These are phyloP conservation scores for Leptomonas pyrrhocoris DNA, from an alignment of 208 protist genomes.

Conservation along the genomic window DNA sequence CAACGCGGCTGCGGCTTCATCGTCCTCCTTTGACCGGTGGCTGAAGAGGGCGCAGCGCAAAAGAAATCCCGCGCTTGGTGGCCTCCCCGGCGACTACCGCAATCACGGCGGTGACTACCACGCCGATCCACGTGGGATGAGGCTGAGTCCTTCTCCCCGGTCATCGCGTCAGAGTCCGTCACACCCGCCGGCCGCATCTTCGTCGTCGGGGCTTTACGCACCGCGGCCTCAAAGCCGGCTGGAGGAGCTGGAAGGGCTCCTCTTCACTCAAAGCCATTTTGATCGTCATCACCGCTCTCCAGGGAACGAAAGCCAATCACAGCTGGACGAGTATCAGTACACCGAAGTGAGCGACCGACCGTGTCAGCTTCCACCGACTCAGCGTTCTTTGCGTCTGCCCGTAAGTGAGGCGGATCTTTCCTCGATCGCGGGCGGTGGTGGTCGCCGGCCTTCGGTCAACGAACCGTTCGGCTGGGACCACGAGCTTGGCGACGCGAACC, in stretches of 20 bases:
- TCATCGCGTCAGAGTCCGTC: neutral
- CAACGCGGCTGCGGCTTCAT: neutral
- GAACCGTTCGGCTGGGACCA: neutral
- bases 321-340: neutral
- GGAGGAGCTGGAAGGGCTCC: constrained; percentile 22
- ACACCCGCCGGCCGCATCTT: neutral
- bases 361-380: neutral
- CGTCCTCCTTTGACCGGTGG: constrained; percentile 22
- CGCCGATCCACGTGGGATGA: neutral
- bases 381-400: neutral
- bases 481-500: neutral
- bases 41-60: constrained; percentile 9
- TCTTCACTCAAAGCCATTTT: constrained; percentile 15
- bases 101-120: neutral
- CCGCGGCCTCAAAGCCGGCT: neutral
- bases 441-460: neutral
- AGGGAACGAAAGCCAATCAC: neutral
- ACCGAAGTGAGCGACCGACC: neutral
- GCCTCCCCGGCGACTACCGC: neutral
- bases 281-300: neutral
- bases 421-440: neutral
- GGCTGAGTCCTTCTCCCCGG: neutral
- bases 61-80: neutral
- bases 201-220: neutral
- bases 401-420: constrained; percentile 1